A percentile compares a stretch with the other conserved stretches of the same genome.
These are phyloP conservation scores for Sclerotinia trifoliorum DNA, from an alignment of 2,329 filamentous ascomycete species.

Conservation along the genomic window DNA sequence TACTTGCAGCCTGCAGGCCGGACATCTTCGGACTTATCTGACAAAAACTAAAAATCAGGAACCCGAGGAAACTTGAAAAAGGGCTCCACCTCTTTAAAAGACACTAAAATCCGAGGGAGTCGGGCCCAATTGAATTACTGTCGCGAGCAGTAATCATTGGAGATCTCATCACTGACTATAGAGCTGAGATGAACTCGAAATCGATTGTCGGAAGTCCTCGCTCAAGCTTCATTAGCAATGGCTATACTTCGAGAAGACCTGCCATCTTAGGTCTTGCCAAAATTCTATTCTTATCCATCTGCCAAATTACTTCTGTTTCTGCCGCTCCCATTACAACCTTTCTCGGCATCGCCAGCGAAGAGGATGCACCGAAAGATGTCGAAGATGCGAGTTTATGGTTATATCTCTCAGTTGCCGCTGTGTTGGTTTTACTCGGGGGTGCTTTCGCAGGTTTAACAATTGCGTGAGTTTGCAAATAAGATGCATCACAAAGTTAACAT, in stretches of 20 bases:
- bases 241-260: constrained; percentile 47
- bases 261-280: constrained; percentile 53
- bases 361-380: constrained; percentile 49
- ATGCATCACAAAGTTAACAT: not conserved
- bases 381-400: constrained; percentile 72
- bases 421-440: constrained; percentile 82
- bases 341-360: constrained; percentile 47
- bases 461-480: constrained; percentile 56
- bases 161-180: constrained; percentile 4
- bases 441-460: constrained; percentile 94
- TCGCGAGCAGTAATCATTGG: constrained; percentile 20
- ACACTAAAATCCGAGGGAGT: constrained; percentile 9
- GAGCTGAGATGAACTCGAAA: constrained; percentile 32
- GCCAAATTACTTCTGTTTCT: constrained; percentile 40
- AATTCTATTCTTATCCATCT: constrained; percentile 50
- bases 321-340: constrained; percentile 41
- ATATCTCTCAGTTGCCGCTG: constrained; percentile 74
- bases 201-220: constrained; percentile 25
- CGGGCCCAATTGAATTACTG: constrained; percentile 20
- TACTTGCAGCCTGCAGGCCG: not conserved
- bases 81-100: constrained; percentile 10
- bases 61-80: not conserved
- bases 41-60: not conserved
- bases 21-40: not conserved
- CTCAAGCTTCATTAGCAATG: constrained; percentile 30